These are phyloP conservation scores for Boletus huronensis DNA, from an alignment of 768 basidiomycete genomes.

Conservation along the genomic window DNA sequence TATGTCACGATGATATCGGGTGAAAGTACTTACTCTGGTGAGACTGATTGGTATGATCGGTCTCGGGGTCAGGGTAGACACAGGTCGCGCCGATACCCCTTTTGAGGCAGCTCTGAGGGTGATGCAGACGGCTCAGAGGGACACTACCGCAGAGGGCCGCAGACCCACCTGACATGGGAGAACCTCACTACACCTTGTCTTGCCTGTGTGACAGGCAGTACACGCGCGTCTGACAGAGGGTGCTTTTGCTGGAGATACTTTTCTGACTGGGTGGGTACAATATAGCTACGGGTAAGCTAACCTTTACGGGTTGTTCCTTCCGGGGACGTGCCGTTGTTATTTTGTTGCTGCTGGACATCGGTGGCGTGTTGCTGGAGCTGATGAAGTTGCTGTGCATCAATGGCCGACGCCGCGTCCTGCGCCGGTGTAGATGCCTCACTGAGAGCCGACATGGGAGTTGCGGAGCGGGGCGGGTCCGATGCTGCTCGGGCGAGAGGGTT, in stretches of 20 bases:
- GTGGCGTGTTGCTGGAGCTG: constrained; percentile 35
- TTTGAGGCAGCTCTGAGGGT: constrained; percentile 70
- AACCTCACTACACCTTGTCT: constrained; percentile 79
- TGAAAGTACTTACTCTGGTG: constrained; percentile 24
- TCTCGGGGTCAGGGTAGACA: constrained; percentile 77
- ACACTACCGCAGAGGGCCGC: constrained; percentile 7
- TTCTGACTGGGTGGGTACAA: constrained; percentile 10
- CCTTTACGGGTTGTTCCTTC: constrained; percentile 53
- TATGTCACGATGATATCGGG: neutral
- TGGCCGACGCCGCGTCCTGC: constrained; percentile 55
- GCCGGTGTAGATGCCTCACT: constrained; percentile 67
- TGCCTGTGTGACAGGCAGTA: constrained; percentile 76
- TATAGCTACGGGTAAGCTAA: constrained; percentile 35
- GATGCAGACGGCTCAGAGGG: constrained; percentile 3
- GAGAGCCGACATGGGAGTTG: constrained; percentile 71
- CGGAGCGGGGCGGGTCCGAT: constrained; percentile 37
- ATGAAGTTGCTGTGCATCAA: constrained; percentile 56
- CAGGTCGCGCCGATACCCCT: constrained; percentile 68
- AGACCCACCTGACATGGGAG: constrained; percentile 70
- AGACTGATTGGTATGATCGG: constrained; percentile 40
- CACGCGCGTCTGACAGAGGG: constrained; percentile 81
- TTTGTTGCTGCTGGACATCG: constrained; percentile 38
- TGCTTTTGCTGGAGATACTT: constrained; percentile 56
- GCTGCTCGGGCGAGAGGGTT: constrained; percentile 22
- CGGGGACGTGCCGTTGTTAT: constrained; percentile 26